phyloP scores from a whole-genome alignment of 177 flowering plant genomes.

The Vitis hybrid region DNA sequence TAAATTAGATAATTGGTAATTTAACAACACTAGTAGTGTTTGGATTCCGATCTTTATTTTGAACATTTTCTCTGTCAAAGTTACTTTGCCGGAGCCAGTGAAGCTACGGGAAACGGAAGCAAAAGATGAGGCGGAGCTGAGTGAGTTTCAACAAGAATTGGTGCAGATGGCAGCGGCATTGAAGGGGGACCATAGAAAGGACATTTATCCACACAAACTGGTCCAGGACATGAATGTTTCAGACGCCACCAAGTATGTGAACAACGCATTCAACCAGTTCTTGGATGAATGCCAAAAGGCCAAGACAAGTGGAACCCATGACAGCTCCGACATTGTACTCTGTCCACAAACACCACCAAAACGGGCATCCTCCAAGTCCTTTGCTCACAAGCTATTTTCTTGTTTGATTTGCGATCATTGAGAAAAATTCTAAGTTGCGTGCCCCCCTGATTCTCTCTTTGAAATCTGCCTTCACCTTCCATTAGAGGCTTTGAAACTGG shows the following conservation, averaged over 20 bases:
- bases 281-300: slow-evolving; percentile 39
- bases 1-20: background rate
- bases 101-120: slow-evolving; percentile 29
- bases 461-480: too few species aligned
- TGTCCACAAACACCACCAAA: background rate
- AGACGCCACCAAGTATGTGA: slow-evolving; percentile 38
- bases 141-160: slow-evolving; percentile 64
- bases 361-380: slow-evolving; percentile 15
- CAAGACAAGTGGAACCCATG: slow-evolving; percentile 36
- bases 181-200: slow-evolving; percentile 57
- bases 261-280: slow-evolving; percentile 48
- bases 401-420: slow-evolving; percentile 30
- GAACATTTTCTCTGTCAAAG: slow-evolving; percentile 15
- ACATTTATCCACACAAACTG: slow-evolving; percentile 44
- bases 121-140: slow-evolving; percentile 34
- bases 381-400: slow-evolving; percentile 24
- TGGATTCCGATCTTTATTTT: too few species aligned
- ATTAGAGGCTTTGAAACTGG: too few species aligned
- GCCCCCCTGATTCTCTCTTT: too few species aligned
- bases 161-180: slow-evolving; percentile 62
- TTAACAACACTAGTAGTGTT: too few species aligned
- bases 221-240: slow-evolving; percentile 59
- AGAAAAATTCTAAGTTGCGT: background rate
- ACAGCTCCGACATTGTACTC: slow-evolving; percentile 20
- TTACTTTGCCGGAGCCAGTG: slow-evolving; percentile 34